These are phyloP conservation scores for Moesziomyces globuligerus DNA, from an alignment of 1,284 basidiomycete species.

Conservation along the genomic window DNA sequence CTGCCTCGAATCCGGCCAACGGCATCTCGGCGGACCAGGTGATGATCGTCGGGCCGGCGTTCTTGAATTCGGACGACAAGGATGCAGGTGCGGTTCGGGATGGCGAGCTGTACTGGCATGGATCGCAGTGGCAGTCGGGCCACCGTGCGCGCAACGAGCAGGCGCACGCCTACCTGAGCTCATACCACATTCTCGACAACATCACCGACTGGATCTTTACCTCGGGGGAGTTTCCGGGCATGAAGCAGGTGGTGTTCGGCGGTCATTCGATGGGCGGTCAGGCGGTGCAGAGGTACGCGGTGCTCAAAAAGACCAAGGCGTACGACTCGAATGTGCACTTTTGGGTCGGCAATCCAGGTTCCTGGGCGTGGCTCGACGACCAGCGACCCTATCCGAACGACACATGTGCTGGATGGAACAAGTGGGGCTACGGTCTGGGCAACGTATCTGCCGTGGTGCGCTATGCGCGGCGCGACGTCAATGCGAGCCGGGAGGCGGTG, in stretches of 20 bases:
- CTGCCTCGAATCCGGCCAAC: constrained; percentile 35
- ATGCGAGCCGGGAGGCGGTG: constrained; percentile 38
- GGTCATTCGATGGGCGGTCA: constrained; percentile 65
- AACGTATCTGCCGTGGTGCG: constrained; percentile 34
- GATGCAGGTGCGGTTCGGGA: constrained; percentile 39
- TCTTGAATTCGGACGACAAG: constrained; percentile 54
- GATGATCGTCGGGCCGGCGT: constrained; percentile 51
- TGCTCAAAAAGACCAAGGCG: constrained; percentile 54
- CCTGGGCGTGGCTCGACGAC: constrained; percentile 55
- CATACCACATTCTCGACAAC: constrained; percentile 56
- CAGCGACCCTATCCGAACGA: constrained; percentile 42
- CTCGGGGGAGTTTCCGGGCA: constrained; percentile 49
- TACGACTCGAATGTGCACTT: constrained; percentile 59
- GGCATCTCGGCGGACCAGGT: constrained; percentile 35
- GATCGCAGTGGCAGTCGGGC: constrained; percentile 60
- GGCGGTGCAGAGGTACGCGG: constrained; percentile 53
- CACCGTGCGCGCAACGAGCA: constrained; percentile 41
- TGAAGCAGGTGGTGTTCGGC: constrained; percentile 61
- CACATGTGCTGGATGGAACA: constrained; percentile 20
- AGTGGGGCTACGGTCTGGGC: constrained; percentile 59
- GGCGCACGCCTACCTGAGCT: constrained; percentile 37
- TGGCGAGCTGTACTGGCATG: constrained; percentile 49
- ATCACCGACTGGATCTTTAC: constrained; percentile 54
- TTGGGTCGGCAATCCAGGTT: constrained; percentile 65
- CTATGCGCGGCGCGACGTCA: constrained; percentile 54